Evolutionary conservation across 2,329 filamentous ascomycete genomes (phyloP).

Genomic region (Calonectria honghensis): DNA sequence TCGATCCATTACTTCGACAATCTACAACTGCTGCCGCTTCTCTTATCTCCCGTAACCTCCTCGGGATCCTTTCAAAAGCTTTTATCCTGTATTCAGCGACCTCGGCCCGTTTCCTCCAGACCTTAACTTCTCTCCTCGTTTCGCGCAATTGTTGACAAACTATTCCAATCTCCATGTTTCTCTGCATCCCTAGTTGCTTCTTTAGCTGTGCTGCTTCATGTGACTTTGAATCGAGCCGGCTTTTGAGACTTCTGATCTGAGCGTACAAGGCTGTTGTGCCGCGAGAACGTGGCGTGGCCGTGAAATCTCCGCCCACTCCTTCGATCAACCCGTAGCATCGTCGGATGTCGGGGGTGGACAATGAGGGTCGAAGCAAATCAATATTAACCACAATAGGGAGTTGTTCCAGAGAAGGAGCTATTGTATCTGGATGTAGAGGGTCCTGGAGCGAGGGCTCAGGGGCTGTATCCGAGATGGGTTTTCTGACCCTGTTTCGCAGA

Average conservation of each 20-base stretch:
- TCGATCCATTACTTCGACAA: neutral
- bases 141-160: conserved; percentile 69
- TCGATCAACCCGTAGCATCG: conserved; percentile 14
- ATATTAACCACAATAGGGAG: conserved; percentile 64
- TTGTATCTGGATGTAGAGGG: conserved; percentile 61
- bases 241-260: conserved; percentile 70
- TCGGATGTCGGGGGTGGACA: conserved; percentile 52
- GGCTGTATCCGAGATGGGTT: conserved; percentile 30
- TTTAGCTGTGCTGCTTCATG: conserved; percentile 68
- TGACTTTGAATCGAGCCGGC: conserved; percentile 65
- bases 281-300: conserved; percentile 49
- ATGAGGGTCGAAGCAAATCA: conserved; percentile 58
- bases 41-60: conserved; percentile 58
- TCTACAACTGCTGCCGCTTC: conserved; percentile 43
- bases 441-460: conserved; percentile 41
- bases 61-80: conserved; percentile 67
- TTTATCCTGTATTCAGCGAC: conserved; percentile 72
- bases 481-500: conserved; percentile 35
- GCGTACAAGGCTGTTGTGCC: conserved; percentile 64
- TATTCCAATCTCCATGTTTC: conserved; percentile 65
- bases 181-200: conserved; percentile 67
- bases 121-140: conserved; percentile 57
- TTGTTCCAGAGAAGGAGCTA: conserved; percentile 61
- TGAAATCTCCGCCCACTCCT: neutral
- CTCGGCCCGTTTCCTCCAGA: conserved; percentile 74